A percentile compares a stretch with the other conserved stretches of the same genome.
These are phyloP conservation scores for Pythium insidiosum DNA, from an alignment of 352 stramenopile genomes.

Conservation along the genomic window DNA sequence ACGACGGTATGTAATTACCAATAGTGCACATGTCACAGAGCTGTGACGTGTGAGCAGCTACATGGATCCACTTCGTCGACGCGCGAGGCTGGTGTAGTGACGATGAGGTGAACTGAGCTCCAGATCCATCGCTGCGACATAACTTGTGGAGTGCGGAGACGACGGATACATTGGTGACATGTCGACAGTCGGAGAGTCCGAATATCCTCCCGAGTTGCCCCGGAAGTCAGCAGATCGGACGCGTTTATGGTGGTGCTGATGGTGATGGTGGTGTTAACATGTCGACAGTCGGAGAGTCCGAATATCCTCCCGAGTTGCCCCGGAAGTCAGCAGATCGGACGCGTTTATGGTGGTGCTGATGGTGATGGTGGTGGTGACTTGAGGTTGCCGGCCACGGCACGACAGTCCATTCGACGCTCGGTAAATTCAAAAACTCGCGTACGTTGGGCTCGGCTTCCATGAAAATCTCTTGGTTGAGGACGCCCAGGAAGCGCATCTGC, in stretches of 20 bases:
- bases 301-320: too few relatives aligned
- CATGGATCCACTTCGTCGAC: conserved; percentile 49
- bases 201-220: too few relatives aligned
- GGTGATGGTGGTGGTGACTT: too few relatives aligned
- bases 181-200: conserved; percentile 1
- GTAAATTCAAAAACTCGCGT: conserved; percentile 57
- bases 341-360: too few relatives aligned
- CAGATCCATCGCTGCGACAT: conserved; percentile 1
- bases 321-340: too few relatives aligned
- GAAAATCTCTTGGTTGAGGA: conserved; percentile 61
- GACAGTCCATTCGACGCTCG: conserved; percentile 61
- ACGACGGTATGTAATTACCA: too few relatives aligned
- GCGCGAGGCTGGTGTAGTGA: conserved; percentile 22
- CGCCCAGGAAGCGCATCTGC: conserved; percentile 41
- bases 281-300: too few relatives aligned
- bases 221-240: too few relatives aligned
- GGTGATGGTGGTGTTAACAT: too few relatives aligned
- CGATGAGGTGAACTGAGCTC: conserved; percentile 7
- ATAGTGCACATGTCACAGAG: conserved; percentile 12
- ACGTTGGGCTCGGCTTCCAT: conserved; percentile 59
- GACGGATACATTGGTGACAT: conserved; percentile 12
- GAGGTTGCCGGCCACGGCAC: conserved; percentile 36
- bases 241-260: too few relatives aligned
- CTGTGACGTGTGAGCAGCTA: too few relatives aligned
- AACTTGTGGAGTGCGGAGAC: conserved; percentile 18